Conservation (phyloP, 2,329 filamentous ascomycete genomes). For the Madurella mycetomatis region DNA sequence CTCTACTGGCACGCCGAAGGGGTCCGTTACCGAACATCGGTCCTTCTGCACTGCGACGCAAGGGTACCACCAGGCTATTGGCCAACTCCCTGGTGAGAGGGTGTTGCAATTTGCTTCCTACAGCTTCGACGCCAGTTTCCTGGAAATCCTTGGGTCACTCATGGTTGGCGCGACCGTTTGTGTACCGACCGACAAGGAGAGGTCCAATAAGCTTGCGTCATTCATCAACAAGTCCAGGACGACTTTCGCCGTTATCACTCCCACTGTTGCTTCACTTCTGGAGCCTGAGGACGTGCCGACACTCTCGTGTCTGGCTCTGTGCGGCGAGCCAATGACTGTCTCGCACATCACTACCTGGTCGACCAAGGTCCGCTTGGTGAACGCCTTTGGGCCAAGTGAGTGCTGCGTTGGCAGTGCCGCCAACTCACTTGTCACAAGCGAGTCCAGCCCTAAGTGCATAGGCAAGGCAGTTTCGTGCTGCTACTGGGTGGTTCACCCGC, state of each 20-base stretch:
- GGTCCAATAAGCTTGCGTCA: conserved; percentile 33
- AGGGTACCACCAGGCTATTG: conserved; percentile 4
- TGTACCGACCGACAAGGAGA: conserved; percentile 36
- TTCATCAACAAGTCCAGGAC: conserved; percentile 19
- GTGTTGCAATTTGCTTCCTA: conserved; percentile 14
- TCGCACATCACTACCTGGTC: conserved; percentile 27
- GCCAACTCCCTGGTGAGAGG: background rate
- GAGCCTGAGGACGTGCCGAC: conserved; percentile 14
- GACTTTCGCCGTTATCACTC: conserved; percentile 23
- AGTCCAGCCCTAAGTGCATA: conserved; percentile 31
- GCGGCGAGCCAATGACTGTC: conserved; percentile 20
- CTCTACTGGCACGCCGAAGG: conserved; percentile 45
- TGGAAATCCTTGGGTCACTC: conserved; percentile 36
- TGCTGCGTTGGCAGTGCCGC: conserved; percentile 40
- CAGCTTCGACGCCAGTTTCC: conserved; percentile 25
- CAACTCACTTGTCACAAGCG: conserved; percentile 15
- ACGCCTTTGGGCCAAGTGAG: conserved; percentile 47
- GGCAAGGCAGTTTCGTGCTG: conserved; percentile 38
- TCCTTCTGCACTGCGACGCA: conserved; percentile 7
- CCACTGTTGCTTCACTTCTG: conserved; percentile 24
- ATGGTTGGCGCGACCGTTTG: conserved; percentile 30
- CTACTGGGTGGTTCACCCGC: conserved; percentile 33
- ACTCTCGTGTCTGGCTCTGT: conserved; percentile 17
- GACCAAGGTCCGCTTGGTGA: conserved; percentile 47
- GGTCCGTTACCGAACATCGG: conserved; percentile 18